These are phyloP conservation scores for Cochlearia excelsa DNA, from an alignment of 345 rosid genomes.

Conservation along the genomic window DNA sequence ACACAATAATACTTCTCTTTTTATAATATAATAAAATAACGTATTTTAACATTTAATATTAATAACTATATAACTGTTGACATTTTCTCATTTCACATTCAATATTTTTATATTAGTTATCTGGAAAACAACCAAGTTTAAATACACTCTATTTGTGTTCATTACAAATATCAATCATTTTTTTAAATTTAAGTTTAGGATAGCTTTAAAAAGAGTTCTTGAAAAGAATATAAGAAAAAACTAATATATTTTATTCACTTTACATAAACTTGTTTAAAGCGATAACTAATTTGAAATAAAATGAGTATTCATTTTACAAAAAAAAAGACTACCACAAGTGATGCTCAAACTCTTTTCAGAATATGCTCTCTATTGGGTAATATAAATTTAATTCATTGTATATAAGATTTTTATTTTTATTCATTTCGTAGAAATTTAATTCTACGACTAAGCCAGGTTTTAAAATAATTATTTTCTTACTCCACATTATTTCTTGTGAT, in stretches of 20 bases:
- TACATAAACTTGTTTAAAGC: no score
- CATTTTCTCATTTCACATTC: not conserved
- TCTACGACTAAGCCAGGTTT: slow-evolving; percentile 11
- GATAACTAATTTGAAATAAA: no score
- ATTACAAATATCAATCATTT: no score
- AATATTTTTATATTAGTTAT: not conserved
- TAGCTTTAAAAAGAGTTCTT: no score
- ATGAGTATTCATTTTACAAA: no score
- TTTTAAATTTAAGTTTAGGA: no score
- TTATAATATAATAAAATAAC: not conserved
- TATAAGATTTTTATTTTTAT: slow-evolving; percentile 5
- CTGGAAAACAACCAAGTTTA: no score
- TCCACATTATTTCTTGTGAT: slow-evolving; percentile 33
- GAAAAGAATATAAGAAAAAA: no score
- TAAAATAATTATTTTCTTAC: slow-evolving; percentile 9
- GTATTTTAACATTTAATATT: slow-evolving; percentile 8
- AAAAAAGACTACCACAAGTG: no score
- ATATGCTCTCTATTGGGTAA: slow-evolving; percentile 1
- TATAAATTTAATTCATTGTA: slow-evolving; percentile 1
- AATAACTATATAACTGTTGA: slow-evolving; percentile 12
- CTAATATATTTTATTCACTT: no score
- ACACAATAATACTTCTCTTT: slow-evolving; percentile 19
- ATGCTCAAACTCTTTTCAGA: not conserved
- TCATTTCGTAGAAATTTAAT: slow-evolving; percentile 18
- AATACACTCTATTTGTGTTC: no score